phyloP scores from a whole-genome alignment of 169 alveolate genomes.

The Plasmodium vivax region DNA sequence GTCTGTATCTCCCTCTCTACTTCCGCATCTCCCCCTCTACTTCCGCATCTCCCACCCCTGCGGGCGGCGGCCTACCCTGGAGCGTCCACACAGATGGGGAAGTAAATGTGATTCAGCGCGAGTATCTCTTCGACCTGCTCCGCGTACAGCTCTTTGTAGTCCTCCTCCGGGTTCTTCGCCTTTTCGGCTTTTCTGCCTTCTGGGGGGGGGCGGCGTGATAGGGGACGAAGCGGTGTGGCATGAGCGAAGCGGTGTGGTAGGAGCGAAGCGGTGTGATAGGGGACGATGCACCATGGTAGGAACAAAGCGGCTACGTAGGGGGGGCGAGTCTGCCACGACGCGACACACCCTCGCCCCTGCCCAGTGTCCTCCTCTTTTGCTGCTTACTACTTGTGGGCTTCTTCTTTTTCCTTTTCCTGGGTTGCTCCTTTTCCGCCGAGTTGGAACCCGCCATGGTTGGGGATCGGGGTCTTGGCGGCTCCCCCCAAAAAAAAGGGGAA shows the following conservation, averaged over 20 bases:
- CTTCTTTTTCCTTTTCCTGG: slow-evolving; percentile 38
- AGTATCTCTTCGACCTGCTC: slow-evolving; percentile 60
- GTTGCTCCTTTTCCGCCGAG: slow-evolving; percentile 19
- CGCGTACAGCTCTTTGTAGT: slow-evolving; percentile 2
- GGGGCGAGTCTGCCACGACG: background rate
- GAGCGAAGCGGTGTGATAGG: no score
- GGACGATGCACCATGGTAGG: no score
- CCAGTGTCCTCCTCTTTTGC: background rate
- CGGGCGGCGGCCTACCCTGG: slow-evolving; percentile 17
- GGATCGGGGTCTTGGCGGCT: background rate
- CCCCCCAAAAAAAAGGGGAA: background rate
- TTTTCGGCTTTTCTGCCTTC: slow-evolving; percentile 22
- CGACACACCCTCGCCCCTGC: background rate
- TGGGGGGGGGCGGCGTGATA: background rate
- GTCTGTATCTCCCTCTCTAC: no score
- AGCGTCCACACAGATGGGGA: slow-evolving; percentile 54
- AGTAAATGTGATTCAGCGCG: slow-evolving; percentile 54
- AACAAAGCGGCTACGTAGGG: no score
- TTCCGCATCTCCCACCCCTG: no score
- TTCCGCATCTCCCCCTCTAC: no score
- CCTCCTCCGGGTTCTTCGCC: slow-evolving; percentile 1
- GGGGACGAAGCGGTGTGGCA: background rate
- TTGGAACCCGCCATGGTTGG: background rate
- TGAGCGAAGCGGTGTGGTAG: no score
- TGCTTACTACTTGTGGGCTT: slow-evolving; percentile 1